Base-by-base conservation (phyloP, 768 basidiomycete species). In the Pulveroboletus sp. region DNA sequence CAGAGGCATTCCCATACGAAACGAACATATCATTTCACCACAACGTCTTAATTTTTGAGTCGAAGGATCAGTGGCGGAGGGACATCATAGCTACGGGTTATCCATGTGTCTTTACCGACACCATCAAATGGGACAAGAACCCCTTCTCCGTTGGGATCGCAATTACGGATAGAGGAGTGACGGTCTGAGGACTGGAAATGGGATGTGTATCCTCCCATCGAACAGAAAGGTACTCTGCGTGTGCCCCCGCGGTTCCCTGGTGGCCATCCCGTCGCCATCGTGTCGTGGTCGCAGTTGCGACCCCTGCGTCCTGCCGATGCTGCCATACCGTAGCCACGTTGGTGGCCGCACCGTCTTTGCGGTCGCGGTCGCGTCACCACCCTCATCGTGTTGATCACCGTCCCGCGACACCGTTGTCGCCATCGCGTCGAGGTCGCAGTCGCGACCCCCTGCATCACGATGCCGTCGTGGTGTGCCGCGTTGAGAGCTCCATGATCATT, bases 91-190 rank as follows among this genome's bases (percentile, higher is more conserved):
- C 22, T 1, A 10, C 10, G 26, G 6, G 14, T 27, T 17, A 75
- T 86, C 50, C 69, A 94, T 80, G 93, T 97, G 65, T 92, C 89
- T 73, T 89, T 94, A 2, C 95, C 95, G n/a, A 99, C 92, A 24
- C 95, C 95, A 60, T 99, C 95, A 61, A 86, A 95, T 22, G 92
- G 79, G 14, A 81, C 94, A 54, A 95, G 80, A 5, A 93, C 89
- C 14, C 91, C 89, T 56, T 83, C 76, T 7, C 88, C 89, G 36
- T 81, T 80, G 0, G 91, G 46, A 92, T 68, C 59, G 89, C 85
- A 2, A 85, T 89, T 0, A 82, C 93, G 10, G 75, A 69, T 31
- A 74, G 74, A n/a, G 82, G 77, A 1, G 82, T 73, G 38, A 93
- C 63, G 8, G 66, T 63, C 6, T 74, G n/a, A n/a, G n/a, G n/a